A percentile compares a stretch with the other conserved stretches of the same genome.
These are phyloP conservation scores for Phlebopus sp. DNA, from an alignment of 1,284 basidiomycete genomes.

Conservation along the genomic window DNA sequence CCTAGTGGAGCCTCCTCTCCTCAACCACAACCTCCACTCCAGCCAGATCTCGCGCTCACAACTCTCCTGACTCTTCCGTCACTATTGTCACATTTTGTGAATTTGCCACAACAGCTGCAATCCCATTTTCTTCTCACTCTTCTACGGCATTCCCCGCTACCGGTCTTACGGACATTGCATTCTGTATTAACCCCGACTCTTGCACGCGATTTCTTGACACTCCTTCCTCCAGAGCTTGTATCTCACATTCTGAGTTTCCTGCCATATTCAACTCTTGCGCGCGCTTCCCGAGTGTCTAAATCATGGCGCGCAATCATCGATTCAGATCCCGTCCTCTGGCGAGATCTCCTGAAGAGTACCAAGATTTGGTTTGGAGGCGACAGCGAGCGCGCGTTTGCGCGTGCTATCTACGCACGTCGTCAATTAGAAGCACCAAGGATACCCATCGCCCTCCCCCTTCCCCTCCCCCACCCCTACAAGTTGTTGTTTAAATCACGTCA, in stretches of 20 bases:
- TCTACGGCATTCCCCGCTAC: slow-evolving; percentile 78
- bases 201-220: slow-evolving; percentile 82
- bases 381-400: slow-evolving; percentile 67
- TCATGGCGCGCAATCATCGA: slow-evolving; percentile 83
- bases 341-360: slow-evolving; percentile 71
- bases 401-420: slow-evolving; percentile 60
- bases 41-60: slow-evolving; percentile 74
- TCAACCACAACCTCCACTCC: slow-evolving; percentile 63
- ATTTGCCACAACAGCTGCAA: slow-evolving; percentile 70
- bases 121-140: slow-evolving; percentile 84
- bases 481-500: slow-evolving; percentile 83
- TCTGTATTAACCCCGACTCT: slow-evolving; percentile 81
- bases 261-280: slow-evolving; percentile 71
- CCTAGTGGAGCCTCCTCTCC: slow-evolving; percentile 72
- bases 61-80: slow-evolving; percentile 78
- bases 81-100: slow-evolving; percentile 70
- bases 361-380: slow-evolving; percentile 85
- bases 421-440: slow-evolving; percentile 41
- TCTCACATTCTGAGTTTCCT: slow-evolving; percentile 78
- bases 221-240: slow-evolving; percentile 82
- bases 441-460: slow-evolving; percentile 53
- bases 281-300: slow-evolving; percentile 78
- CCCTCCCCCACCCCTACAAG: slow-evolving; percentile 80
- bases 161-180: slow-evolving; percentile 79
- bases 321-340: slow-evolving; percentile 82